Conservation (phyloP, 192 early-diverging fungal genomes). For the Backusella tarrabulga region DNA sequence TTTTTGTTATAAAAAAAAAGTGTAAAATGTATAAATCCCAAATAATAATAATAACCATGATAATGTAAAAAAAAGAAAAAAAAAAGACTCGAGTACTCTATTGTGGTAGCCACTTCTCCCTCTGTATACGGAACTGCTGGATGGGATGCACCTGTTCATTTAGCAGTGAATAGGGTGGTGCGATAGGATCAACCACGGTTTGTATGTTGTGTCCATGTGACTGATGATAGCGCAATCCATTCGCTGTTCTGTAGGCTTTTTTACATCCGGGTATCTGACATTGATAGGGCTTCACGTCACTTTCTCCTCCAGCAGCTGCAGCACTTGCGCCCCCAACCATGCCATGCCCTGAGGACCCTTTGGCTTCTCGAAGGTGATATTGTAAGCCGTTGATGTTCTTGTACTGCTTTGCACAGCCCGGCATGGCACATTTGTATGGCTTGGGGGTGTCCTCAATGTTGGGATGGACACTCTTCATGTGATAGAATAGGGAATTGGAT, state of each 20-base stretch:
- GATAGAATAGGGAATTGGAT: conserved; percentile 45
- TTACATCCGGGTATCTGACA: conserved; percentile 41
- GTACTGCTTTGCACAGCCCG: conserved; percentile 67
- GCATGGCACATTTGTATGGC: conserved; percentile 70
- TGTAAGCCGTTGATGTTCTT: conserved; percentile 84
- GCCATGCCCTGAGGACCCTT: conserved; percentile 37
- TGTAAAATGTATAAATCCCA: too few relatives aligned
- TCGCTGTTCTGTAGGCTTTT: conserved; percentile 39
- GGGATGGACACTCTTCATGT: conserved; percentile 41
- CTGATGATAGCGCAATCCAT: conserved; percentile 43
- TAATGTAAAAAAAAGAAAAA: neutral
- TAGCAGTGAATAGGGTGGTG: neutral
- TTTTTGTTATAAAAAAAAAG: too few relatives aligned
- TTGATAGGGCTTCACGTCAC: conserved; percentile 27
- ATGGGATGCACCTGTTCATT: neutral
- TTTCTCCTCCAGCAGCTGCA: neutral
- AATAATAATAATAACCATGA: neutral
- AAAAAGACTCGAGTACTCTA: neutral
- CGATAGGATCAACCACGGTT: neutral
- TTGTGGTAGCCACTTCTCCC: neutral
- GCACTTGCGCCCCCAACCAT: neutral
- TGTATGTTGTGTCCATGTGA: conserved; percentile 28
- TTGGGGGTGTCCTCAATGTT: conserved; percentile 34
- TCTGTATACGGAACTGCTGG: neutral
- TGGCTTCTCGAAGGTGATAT: conserved; percentile 73